Evolutionary conservation across 176 grass and related monocot species (phyloP), one percentile per base, ranked within the genome.

Genomic region (Avena eriantha): DNA sequence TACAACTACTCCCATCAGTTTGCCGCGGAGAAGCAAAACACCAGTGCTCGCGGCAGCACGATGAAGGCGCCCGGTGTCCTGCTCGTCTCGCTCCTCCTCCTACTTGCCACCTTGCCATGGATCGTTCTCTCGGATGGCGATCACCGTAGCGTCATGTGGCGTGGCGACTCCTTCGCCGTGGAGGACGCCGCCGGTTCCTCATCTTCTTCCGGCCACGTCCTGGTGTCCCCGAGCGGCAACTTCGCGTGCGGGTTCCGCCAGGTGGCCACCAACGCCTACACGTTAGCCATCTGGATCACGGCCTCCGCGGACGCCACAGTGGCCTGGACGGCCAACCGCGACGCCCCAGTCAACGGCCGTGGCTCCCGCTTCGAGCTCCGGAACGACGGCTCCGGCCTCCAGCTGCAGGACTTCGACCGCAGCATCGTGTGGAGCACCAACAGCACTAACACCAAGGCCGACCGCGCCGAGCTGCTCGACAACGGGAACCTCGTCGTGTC

Each of bases 231-330:
- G 1, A 76, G 73, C 57, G 88, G 83, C 79, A 47, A 82, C 79
- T 97, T 94, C 77, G 90, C 94, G 3, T 94, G 87, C 7, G 90
- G 94, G 3, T 97, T 97, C 85, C 73, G 90, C 49, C 14, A 75
- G 73, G 83, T 94, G 19, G 94, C 85, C 23, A 80, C 53, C 13
- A 94, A 94, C 78, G 73, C 90, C 21, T 97, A 90, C 86, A 83
- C 80, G 73, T 49, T 94, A 58, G 82, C 92, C 73, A 41, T 97
- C 36, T 97, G 90, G 92, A 90, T 90, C 87, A 69, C 79, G 67
- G 51, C 26, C 58, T 83, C 94, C 1, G 73, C 88, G 5, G 49
- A 90, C 72, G 23, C 73, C 51, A 97, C 88, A 0, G 76, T 80
- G 9, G 83, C 77, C 29, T 97, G 94, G 94, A 75, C 83, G 6